Base-by-base conservation (phyloP, 2,329 filamentous ascomycete species). In the Torrubiellomyces zombiae region DNA sequence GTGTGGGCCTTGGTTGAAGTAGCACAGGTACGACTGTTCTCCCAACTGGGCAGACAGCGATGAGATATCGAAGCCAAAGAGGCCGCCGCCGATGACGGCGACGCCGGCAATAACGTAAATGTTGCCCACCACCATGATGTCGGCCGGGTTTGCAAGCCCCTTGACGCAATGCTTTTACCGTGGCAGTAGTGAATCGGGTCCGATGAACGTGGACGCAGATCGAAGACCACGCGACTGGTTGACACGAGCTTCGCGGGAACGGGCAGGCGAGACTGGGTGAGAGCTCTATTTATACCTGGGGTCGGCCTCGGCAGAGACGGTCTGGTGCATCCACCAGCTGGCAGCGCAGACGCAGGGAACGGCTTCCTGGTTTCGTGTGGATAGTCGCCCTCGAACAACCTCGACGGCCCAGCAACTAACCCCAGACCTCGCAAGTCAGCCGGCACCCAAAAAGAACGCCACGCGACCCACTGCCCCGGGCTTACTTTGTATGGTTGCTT, bases 11-110 rank as follows among this genome's bases (percentile, higher is more conserved):
- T 52, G 44, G 26, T 52, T 52, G 34, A 52, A 52, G 28, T 51
- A 52, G 27, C 48, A 52, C 19, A 40, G 42, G 27, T 52, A 52
- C 13, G 45, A 44, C 25, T 50, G 44, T 35, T 46, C 44, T 22
- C 43, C 42, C 14, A 44, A 32, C 36, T 45, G 43, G 29, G 63
- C 65, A 4, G 59, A 62, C 50, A 68, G 63, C 28, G 63, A 67
- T 17, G 58, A 60, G 30, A 69, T 67, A 50, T 83, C 78, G 44
- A 83, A 83, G 38, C 78, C 79, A 40, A 65, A 65, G 25, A 55
- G 44, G 34, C 45, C 49, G 30, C 51, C 51, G 31, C 51, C 51
- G 14, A 53, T 44, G 33, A 52, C 52, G 34, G 46, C 34, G 30
- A 46, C 42, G 32, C 38, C 40, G 23, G 46, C 43, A 28, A 50